These are phyloP conservation scores for Vaccinium myrtillus DNA, from an alignment of 148 eudicot species.

Conservation along the genomic window DNA sequence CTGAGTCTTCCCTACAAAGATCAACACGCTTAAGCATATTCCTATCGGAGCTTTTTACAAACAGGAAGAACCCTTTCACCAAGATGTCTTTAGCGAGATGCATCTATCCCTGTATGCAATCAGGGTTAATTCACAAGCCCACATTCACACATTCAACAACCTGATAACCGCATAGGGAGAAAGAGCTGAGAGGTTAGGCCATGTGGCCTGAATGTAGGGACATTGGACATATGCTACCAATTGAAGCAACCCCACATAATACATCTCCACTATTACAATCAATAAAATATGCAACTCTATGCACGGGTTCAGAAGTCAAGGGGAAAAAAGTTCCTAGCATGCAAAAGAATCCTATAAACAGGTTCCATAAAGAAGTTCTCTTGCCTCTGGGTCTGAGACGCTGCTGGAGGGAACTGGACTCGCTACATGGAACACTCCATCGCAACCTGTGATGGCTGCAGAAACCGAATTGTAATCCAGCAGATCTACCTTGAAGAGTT, in stretches of 20 bases:
- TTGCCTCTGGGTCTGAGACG: conserved; percentile 42
- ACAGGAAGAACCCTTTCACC: neutral
- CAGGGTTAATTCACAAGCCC: neutral
- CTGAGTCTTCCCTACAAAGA: neutral
- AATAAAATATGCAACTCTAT: neutral
- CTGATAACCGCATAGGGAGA: neutral
- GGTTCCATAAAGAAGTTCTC: neutral
- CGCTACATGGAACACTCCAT: conserved; percentile 48
- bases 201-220: neutral
- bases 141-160: neutral
- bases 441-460: conserved; percentile 40
- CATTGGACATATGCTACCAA: neutral
- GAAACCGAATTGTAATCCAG: conserved; percentile 32
- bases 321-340: neutral
- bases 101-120: neutral
- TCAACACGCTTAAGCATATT: neutral
- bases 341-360: conserved; percentile 9
- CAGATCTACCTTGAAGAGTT: conserved; percentile 40
- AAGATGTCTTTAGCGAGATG: neutral
- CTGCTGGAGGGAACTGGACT: conserved; percentile 36
- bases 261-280: neutral
- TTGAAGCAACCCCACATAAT: neutral
- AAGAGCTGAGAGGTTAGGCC: neutral
- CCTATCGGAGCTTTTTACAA: neutral
- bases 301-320: neutral